A percentile compares a stretch with the other conserved stretches of the same genome.
These are phyloP conservation scores for Aaosphaeria pasadenensis DNA, from an alignment of 2,329 filamentous ascomycete species.

Conservation along the genomic window DNA sequence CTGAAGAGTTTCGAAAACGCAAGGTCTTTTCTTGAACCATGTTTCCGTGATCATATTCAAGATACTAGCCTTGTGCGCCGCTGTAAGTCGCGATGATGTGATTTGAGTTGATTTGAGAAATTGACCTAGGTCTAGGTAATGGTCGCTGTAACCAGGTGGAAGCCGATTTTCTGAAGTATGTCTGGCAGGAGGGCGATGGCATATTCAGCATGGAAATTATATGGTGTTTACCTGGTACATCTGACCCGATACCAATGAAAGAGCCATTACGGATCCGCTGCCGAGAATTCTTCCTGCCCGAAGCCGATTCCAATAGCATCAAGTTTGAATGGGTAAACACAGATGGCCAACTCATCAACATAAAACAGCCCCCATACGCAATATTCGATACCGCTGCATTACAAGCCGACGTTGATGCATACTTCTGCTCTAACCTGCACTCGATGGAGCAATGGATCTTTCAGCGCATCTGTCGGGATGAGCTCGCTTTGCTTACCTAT, in stretches of 20 bases:
- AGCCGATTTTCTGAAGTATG: slow-evolving; percentile 19
- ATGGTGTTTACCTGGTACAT: slow-evolving; percentile 33
- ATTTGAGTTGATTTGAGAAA: neutral
- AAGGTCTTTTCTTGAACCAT: slow-evolving; percentile 14
- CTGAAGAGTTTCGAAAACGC: slow-evolving; percentile 27
- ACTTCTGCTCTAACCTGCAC: slow-evolving; percentile 23
- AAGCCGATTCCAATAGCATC: slow-evolving; percentile 19
- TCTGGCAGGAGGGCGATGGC: slow-evolving; percentile 22
- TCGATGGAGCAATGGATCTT: slow-evolving; percentile 31
- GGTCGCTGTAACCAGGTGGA: slow-evolving; percentile 34
- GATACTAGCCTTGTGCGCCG: slow-evolving; percentile 29
- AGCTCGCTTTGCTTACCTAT: slow-evolving; percentile 28
- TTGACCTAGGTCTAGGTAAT: slow-evolving; percentile 18
- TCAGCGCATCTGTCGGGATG: slow-evolving; percentile 23
- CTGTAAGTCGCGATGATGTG: slow-evolving; percentile 12
- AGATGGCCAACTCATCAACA: slow-evolving; percentile 20
- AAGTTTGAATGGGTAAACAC: slow-evolving; percentile 28
- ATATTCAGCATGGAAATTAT: slow-evolving; percentile 29
- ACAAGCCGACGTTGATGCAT: slow-evolving; percentile 22
- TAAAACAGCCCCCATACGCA: slow-evolving; percentile 33
- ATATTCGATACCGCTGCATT: slow-evolving; percentile 30
- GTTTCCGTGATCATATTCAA: slow-evolving; percentile 31
- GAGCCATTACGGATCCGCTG: slow-evolving; percentile 23
- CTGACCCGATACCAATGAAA: slow-evolving; percentile 23
- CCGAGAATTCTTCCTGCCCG: slow-evolving; percentile 25